Evolutionary conservation across 352 stramenopile genomes (phyloP).

Genomic region (Phytophthora multivora): DNA sequence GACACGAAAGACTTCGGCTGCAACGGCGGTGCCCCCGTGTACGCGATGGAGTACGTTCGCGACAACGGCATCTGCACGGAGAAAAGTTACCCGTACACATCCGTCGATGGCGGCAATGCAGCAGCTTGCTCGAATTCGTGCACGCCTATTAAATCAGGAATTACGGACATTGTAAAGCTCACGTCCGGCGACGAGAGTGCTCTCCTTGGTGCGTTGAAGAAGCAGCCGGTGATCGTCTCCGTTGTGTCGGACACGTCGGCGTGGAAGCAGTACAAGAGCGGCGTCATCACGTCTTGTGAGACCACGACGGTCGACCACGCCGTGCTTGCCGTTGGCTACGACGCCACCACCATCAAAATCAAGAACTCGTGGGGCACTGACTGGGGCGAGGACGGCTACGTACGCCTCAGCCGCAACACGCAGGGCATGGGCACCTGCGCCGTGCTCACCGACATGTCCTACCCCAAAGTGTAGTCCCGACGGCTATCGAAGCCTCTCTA

Average conservation of each 20-base stretch:
- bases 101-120: conserved; percentile 28
- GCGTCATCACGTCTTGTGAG: conserved; percentile 82
- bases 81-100: conserved; percentile 84
- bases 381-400: conserved; percentile 96
- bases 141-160: conserved; percentile 37
- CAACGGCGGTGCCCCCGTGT: conserved; percentile 89
- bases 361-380: conserved; percentile 97
- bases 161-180: conserved; percentile 56
- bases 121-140: conserved; percentile 42
- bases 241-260: conserved; percentile 92
- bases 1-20: conserved; percentile 89
- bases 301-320: conserved; percentile 95
- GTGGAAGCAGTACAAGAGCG: conserved; percentile 98
- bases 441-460: conserved; percentile 62
- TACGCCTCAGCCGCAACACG: conserved; percentile 88
- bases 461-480: conserved; percentile 40
- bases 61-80: conserved; percentile 81
- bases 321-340: conserved; percentile 96
- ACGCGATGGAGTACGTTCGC: conserved; percentile 92
- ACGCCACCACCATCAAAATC: conserved; percentile 90
- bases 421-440: conserved; percentile 54
- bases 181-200: conserved; percentile 71
- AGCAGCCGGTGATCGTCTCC: conserved; percentile 94
- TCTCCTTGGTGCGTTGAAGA: conserved; percentile 86
- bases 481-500: neutral